Evolutionary conservation across 148 eudicot genomes (phyloP), one percentile per base, ranked within the genome.

Genomic region (Cornus kousa): DNA sequence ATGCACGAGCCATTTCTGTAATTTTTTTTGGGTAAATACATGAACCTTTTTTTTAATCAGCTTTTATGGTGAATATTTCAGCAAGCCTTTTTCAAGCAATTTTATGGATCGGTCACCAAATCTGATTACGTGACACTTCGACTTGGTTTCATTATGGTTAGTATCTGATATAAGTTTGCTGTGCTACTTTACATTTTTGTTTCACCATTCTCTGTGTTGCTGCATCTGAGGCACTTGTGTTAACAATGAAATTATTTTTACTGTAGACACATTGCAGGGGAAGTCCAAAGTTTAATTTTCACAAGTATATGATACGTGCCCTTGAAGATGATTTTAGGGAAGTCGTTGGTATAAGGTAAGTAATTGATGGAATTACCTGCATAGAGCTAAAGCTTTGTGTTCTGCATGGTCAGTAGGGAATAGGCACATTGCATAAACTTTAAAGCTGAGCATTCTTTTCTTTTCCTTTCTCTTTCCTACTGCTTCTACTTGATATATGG

Each of bases 261-360:
- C 33, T 77, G 60, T 69, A 96, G 99, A 86, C 89, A 35, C 99
- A 93, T 87, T 93, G 97, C 93, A 87, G 69, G 82, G 87, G 85
- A 77, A 96, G 86, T 79, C 92, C 78, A 12, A 93, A 89, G 85
- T 96, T 96, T 71, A 92, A 96, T 84, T 96, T 96, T 77, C 98
- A 96, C 87, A 93, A 92, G 83, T 96, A 93, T 84, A 96, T 96
- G 99, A 90, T 92, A 40, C 94, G 98, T 68, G 99, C 97, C 28
- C 82, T 96, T 57, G 99, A 96, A 86, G 99, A 89, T 78, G 99
- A 93, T 81, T 93, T 92, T 80, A 93, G 85, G 91, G 88, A 73
- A 71, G 98, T 96, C 79, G 98, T 96, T 75, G 98, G 98, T 46
- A 91, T 96, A 81, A 96, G 99, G 99, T 81, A 86, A 86, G 90